Conservation (phyloP, 2,329 filamentous ascomycete species). For the Fusarium sp. region DNA sequence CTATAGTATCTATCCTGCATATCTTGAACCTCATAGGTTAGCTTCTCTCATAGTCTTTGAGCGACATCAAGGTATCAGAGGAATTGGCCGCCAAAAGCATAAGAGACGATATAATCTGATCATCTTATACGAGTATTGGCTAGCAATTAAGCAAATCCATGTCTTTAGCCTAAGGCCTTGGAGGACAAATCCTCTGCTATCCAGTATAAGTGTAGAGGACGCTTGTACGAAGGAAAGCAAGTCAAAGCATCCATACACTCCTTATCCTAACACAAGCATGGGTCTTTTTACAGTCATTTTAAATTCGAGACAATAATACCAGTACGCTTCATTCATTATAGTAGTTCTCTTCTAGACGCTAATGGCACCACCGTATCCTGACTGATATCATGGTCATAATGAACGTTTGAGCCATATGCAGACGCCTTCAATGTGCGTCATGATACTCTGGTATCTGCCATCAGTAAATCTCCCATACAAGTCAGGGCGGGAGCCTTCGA, state of each 20-base stretch:
- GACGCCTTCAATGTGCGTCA: neutral
- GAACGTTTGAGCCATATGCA: neutral
- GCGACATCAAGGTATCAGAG: neutral
- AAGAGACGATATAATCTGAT: neutral
- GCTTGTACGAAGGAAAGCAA: neutral
- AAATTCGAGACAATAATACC: neutral
- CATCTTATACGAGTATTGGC: neutral
- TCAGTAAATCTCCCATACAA: neutral
- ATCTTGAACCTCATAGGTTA: neutral
- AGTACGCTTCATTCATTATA: neutral
- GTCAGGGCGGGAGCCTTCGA: neutral
- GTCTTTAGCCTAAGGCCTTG: neutral
- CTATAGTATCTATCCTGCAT: neutral
- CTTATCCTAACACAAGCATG: neutral
- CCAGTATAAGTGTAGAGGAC: neutral
- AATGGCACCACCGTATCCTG: neutral
- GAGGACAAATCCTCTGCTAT: neutral
- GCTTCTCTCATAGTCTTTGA: neutral
- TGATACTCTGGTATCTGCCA: neutral
- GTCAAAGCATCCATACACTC: neutral
- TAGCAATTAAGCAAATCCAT: neutral
- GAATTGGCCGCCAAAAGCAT: neutral
- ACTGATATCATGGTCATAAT: neutral
- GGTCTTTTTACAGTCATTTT: neutral
- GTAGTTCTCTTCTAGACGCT: neutral